Evolutionary conservation across 768 basidiomycete species (phyloP).

Genomic region (Podaxis sp.): DNA sequence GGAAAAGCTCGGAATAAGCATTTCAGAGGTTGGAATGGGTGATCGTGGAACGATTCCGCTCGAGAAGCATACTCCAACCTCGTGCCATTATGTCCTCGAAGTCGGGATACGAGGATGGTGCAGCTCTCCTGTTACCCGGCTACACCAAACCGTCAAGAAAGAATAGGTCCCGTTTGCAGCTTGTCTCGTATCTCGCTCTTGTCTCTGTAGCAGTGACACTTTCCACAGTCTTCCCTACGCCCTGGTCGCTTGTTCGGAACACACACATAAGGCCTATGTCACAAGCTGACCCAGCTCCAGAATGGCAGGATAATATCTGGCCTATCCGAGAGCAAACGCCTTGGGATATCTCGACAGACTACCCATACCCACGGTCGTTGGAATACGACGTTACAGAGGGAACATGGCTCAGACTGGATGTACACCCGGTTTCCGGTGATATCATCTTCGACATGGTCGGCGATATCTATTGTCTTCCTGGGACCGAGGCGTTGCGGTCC

Average conservation of each 20-base stretch:
- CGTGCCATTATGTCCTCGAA: conserved; percentile 5
- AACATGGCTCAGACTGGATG: conserved; percentile 73
- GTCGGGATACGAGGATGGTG: neutral
- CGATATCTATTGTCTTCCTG: conserved; percentile 68
- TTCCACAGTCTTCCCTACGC: conserved; percentile 28
- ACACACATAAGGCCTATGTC: conserved; percentile 17
- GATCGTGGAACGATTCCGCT: neutral
- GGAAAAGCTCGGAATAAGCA: neutral
- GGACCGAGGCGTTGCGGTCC: conserved; percentile 22
- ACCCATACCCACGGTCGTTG: conserved; percentile 58
- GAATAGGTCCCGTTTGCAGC: neutral
- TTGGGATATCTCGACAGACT: conserved; percentile 80
- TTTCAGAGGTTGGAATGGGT: neutral
- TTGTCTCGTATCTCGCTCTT: conserved; percentile 20
- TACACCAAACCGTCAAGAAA: neutral
- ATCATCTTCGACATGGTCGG: conserved; percentile 74
- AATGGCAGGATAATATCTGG: conserved; percentile 53
- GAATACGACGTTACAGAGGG: conserved; percentile 70
- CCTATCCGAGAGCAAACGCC: conserved; percentile 54
- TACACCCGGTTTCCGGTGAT: conserved; percentile 65
- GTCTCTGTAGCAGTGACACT: conserved; percentile 28
- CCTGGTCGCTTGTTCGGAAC: conserved; percentile 26
- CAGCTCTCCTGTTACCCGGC: neutral
- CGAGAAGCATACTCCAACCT: neutral
- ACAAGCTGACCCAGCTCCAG: conserved; percentile 27